A percentile compares a stretch with the other conserved stretches of the same genome.
Conservation (phyloP, 768 basidiomycete species). For the Pulveroboletus sp. region DNA sequence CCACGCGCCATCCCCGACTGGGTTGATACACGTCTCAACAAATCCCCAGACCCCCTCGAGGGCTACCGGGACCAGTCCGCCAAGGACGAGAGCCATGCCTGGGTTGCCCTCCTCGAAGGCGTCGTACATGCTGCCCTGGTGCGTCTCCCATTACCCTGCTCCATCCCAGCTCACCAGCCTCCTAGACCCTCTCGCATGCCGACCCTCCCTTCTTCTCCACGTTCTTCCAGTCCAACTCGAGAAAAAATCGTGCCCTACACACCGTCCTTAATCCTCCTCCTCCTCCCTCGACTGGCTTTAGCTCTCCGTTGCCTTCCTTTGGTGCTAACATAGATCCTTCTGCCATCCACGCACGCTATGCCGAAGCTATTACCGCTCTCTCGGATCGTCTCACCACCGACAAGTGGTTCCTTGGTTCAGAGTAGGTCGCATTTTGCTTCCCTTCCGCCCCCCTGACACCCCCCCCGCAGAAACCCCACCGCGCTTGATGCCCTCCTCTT, state of each 20-base stretch:
- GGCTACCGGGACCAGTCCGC: conserved; percentile 60
- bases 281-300: conserved; percentile 65
- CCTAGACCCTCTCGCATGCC: conserved; percentile 48
- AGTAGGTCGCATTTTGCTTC: conserved; percentile 38
- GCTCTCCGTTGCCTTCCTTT: conserved; percentile 54
- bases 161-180: conserved; percentile 5
- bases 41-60: conserved; percentile 46
- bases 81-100: conserved; percentile 73
- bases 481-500: conserved; percentile 78
- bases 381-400: conserved; percentile 73
- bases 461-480: conserved; percentile 59
- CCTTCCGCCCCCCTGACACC: conserved; percentile 3
- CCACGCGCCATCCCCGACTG: conserved; percentile 68
- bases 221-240: conserved; percentile 36
- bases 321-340: conserved; percentile 52
- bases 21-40: conserved; percentile 53
- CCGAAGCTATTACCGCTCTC: conserved; percentile 66
- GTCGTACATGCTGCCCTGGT: conserved; percentile 74
- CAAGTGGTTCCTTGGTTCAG: conserved; percentile 76
- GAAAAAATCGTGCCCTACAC: conserved; percentile 35
- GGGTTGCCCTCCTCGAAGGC: conserved; percentile 76
- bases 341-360: conserved; percentile 53
- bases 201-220: conserved; percentile 38
- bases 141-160: conserved; percentile 18
- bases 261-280: conserved; percentile 60